Evolutionary conservation across 225 moss, liverwort and hornwort genomes (phyloP).

Genomic region (Physcomitrium patens): DNA sequence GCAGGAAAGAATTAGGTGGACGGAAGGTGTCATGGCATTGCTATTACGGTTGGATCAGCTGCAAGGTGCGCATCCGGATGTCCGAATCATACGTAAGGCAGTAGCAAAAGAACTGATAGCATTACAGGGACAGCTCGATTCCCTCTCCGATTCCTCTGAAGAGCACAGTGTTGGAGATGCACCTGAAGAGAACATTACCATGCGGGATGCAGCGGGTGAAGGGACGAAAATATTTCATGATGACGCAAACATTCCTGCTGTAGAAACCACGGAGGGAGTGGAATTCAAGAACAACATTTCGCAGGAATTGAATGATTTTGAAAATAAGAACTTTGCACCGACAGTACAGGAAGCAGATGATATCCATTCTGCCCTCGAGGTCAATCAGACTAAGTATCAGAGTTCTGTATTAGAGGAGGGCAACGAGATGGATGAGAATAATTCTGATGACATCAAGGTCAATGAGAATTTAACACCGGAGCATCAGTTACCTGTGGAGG

Average conservation of each 20-base stretch:
- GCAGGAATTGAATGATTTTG: background rate
- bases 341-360: background rate
- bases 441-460: background rate
- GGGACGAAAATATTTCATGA: background rate
- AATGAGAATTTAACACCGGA: background rate
- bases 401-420: background rate
- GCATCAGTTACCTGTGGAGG: background rate
- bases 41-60: conserved; percentile 51
- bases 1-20: conserved; percentile 43
- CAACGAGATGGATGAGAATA: background rate
- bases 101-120: conserved; percentile 40
- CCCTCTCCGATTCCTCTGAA: background rate
- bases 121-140: conserved; percentile 43
- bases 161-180: background rate
- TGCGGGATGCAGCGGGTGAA: background rate
- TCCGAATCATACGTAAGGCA: conserved; percentile 40
- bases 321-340: background rate
- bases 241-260: background rate
- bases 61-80: conserved; percentile 50
- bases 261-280: conserved; percentile 14
- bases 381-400: background rate
- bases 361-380: background rate
- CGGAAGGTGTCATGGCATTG: conserved; percentile 45
- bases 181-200: background rate
- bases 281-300: background rate